Evolutionary conservation across 306 rosid genomes (phyloP), one percentile per base, ranked within the genome.

Genomic region (Vigna trinervia): DNA sequence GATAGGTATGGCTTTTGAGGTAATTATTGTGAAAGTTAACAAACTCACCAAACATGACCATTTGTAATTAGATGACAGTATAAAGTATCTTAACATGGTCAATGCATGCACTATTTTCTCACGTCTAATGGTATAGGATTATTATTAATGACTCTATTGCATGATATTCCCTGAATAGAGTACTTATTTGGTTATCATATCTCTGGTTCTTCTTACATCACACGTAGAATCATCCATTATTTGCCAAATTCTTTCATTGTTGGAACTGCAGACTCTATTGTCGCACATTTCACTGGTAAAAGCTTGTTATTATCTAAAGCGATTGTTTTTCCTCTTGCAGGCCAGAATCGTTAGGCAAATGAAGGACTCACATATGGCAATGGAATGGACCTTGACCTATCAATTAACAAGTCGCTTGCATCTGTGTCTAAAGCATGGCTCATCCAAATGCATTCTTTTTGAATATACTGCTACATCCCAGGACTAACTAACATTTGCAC

Each of bases 361-460:
- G 97, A 92, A 89, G 85, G 98, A 90, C 66, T 83, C 93, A 8
- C 96, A 89, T 85, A 95, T 95, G 98, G 97, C 87, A 34, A 88
- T 86, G 87, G 97, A 89, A 73, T 92, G 97, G 97, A 83, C 94
- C 43, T 82, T 95, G 84, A 92, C 88, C 76, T 95, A 95, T 89
- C 94, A 89, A 87, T 96, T 92, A 39, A 79, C 93, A 8, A 92
- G 86, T 83, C 92, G 96, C 75, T 34, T 95, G 86, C 89, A 97
- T 13, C 81, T 90, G 78, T 85, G 89, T 61, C 84, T 95, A 20
- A 97, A 95, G 54, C 88, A 94, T 4, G 90, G 87, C 45, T 93
- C 97, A 2, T 87, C 92, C 70, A 83, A 81, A 23, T 91, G 97
- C 69, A 81, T 89, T 19, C 86, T 95, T 70, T 93, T 90, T 28